phyloP scores from a whole-genome alignment of 2,329 filamentous ascomycete genomes.

The Calonectria leucothoes region DNA sequence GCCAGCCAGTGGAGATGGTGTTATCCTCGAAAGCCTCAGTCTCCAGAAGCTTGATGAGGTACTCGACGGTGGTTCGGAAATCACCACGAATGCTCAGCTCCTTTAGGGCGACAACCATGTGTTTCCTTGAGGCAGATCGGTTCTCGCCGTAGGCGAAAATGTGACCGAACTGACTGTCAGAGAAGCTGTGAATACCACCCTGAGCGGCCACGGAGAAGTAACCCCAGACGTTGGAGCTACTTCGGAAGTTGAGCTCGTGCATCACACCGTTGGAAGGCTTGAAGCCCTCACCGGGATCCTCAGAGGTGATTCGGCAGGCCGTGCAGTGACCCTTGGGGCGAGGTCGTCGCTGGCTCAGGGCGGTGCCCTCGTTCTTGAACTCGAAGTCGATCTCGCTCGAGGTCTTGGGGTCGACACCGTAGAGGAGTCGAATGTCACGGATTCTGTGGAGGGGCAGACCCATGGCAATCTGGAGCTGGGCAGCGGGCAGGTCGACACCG shows the following conservation, averaged over 20 bases:
- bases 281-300: constrained; percentile 98
- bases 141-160: constrained; percentile 99
- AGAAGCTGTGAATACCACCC: constrained; percentile 98
- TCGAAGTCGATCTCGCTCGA: constrained; percentile 94
- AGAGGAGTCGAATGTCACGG: constrained; percentile 93
- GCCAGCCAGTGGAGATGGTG: constrained; percentile 98
- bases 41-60: constrained; percentile 98
- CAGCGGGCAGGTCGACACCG: constrained; percentile 95
- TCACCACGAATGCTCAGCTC: constrained; percentile 99
- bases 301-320: constrained; percentile 98
- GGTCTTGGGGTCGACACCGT: constrained; percentile 92
- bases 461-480: constrained; percentile 99
- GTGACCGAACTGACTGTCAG: constrained; percentile 98
- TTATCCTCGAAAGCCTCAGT: constrained; percentile 99
- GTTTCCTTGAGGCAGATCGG: constrained; percentile 93
- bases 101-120: constrained; percentile 99
- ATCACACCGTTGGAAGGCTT: constrained; percentile 99
- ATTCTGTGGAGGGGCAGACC: constrained; percentile 96
- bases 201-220: constrained; percentile 99
- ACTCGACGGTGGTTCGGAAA: constrained; percentile 98
- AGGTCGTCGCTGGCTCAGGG: constrained; percentile 87
- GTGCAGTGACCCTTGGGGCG: constrained; percentile 97
- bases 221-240: constrained; percentile 99
- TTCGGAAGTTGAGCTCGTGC: constrained; percentile 99
- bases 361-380: constrained; percentile 88